Base-by-base conservation (phyloP, 2,329 filamentous ascomycete species). In the Onygenales sp. region DNA sequence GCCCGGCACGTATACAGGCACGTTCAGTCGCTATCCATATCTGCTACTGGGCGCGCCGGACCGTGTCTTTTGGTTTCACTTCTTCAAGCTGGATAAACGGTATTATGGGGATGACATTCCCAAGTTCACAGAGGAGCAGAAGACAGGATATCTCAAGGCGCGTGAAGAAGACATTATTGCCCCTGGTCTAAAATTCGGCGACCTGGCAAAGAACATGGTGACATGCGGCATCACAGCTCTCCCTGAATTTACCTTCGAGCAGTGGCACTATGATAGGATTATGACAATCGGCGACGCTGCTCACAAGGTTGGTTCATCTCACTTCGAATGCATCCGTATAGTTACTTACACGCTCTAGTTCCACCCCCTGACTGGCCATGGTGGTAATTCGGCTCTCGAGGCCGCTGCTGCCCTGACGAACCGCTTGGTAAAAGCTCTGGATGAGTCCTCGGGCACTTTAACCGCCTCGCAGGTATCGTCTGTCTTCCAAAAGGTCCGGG, bases 201-300 rank as follows among this genome's bases (percentile, higher is more conserved):
- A 73, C 9, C 37, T 75, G 1, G 72, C 66, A 62, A 52, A 64
- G 42, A 51, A 52, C 4, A 52, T 62, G 27, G 55, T 34, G 6
- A 58, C 52, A 5, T 62, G 47, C 34, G 62, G 54, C 37, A 57
- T 66, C 21, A 58, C 68, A 4, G 57, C 59, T 49, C 43, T 72
- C 11, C 64, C 70, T 45, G 70, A 74, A 55, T 68, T 67, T 37
- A 63, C 71, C 1, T 65, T 71, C n/a, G 56, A 66, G 9, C 62
- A 65, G 37, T 75, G 72, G 68, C 64, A 70, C 49, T 72, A 65
- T 42, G 62, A 65, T 9, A 60, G 73, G 8, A 66, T 72, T 2
- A 62, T 74, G 1, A 60, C 66, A 1, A 64, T 75, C 5, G 73
- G 72, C 0, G 73, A 75, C 56, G 63, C 72, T 0, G 69, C 66